Base-by-base conservation (phyloP, 1,284 basidiomycete species). In the Rugosomyces carneus region DNA sequence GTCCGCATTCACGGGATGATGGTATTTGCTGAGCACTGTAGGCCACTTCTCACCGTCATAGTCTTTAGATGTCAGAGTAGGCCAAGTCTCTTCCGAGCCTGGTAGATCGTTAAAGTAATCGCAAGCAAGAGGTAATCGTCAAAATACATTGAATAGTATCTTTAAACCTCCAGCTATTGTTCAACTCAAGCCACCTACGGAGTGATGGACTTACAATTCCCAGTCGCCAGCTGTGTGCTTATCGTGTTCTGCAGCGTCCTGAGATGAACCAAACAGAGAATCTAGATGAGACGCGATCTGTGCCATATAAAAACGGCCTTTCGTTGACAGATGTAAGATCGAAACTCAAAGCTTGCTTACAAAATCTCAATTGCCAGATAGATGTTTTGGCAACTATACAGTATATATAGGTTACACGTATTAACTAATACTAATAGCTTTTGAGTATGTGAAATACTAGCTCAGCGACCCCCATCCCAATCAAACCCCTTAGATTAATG, bases 201-300 rank as follows among this genome's bases (percentile, higher is more conserved):
- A n/a, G n/a, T n/a, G 40, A 27, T 23, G 21, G 18, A 37, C 58
- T 40, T 45, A 62, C 62, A 43, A 53, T 50, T 47, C 45, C 62
- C 62, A 64, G 39, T 59, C 57, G 23, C 62, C 57, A 7, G 60
- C 37, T 10, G 49, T 32, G 36, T 46, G 49, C 40, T 51, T 51
- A 24, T 62, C 59, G 35, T 44, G 53, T 40, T 54, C 50, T 37
- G 48, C 27, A 23, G 39, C 37, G 29, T 58, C 56, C n/a, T 54
- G 47, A 4, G 57, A 53, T 11, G 55, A 54, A 2, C 57, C 54
- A 24, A 62, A 50, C 11, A 64, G 56, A 39, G 54, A 52, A 44
- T 60, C 55, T 20, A 64, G 46, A 37, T 64, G 60, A 31, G 45
- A 44, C 21, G 38, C 20, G 3, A 58, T 47, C 38, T 34, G 43